Evolutionary conservation across 345 rosid genomes (phyloP).

Genomic region (Dipteronia dyeriana): DNA sequence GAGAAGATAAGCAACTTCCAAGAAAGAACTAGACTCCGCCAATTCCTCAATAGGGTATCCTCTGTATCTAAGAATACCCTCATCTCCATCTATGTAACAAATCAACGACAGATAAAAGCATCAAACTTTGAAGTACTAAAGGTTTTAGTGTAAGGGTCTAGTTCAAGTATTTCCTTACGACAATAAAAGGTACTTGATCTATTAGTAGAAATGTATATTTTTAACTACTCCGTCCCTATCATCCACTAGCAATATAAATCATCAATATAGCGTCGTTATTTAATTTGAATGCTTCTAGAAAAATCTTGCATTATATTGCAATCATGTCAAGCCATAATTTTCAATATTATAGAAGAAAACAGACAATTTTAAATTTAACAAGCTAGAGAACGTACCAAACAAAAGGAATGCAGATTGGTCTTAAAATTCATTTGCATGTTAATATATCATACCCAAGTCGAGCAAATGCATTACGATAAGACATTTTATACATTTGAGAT

Average conservation of each 20-base stretch:
- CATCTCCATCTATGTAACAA: slow-evolving; percentile 94
- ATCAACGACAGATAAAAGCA: slow-evolving; percentile 47
- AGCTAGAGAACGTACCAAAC: background rate
- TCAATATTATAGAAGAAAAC: background rate
- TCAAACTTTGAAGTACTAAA: background rate
- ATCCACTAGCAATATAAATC: background rate
- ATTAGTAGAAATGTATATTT: no score
- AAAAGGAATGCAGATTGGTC: background rate
- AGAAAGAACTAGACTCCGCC: slow-evolving; percentile 70
- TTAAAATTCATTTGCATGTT: background rate
- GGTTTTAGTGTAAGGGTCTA: background rate
- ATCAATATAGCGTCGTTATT: background rate
- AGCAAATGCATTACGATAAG: background rate
- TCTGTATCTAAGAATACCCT: slow-evolving; percentile 81
- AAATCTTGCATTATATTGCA: background rate
- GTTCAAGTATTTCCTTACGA: background rate
- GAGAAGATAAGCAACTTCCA: slow-evolving; percentile 79
- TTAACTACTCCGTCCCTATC: background rate
- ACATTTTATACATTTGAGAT: no score
- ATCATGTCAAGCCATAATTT: background rate
- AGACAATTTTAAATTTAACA: background rate
- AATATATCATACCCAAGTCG: background rate
- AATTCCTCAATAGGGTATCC: slow-evolving; percentile 85
- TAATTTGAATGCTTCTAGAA: background rate
- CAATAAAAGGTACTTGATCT: background rate